Percentiles rank a stretch among this genome's conserved stretches.
Evolutionary conservation across 2,329 filamentous ascomycete species (phyloP).

Genomic region (Diaporthe eres): DNA sequence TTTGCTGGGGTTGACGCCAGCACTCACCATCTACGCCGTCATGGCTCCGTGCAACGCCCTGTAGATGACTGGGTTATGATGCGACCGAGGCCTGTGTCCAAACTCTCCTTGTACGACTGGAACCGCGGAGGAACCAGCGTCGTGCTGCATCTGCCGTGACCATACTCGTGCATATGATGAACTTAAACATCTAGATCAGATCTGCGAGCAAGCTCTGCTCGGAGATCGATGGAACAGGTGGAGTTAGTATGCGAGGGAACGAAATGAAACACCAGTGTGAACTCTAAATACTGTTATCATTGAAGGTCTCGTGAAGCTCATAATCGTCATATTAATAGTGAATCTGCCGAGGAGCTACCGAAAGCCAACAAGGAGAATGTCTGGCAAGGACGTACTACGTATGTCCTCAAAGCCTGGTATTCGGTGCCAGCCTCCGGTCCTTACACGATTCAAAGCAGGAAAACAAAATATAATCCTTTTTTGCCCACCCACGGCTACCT

Average conservation of each 20-base stretch:
- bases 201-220: background rate
- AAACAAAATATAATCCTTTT: slow-evolving; percentile 5
- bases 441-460: background rate
- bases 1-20: background rate
- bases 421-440: background rate
- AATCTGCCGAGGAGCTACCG: background rate
- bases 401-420: background rate
- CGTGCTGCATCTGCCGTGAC: slow-evolving; percentile 1
- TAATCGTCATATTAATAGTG: slow-evolving; percentile 31
- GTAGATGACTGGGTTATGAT: background rate
- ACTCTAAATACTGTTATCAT: background rate
- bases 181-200: background rate
- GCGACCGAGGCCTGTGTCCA: background rate
- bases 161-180: background rate
- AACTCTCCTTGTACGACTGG: background rate
- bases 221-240: background rate
- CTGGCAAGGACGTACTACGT: background rate
- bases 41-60: background rate
- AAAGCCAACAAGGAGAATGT: background rate
- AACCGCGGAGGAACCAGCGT: background rate
- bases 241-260: background rate
- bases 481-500: background rate
- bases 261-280: background rate
- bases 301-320: background rate
- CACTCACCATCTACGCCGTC: background rate